Base-by-base conservation (phyloP, 768 basidiomycete species). In the Gautieria morchelliformis region DNA sequence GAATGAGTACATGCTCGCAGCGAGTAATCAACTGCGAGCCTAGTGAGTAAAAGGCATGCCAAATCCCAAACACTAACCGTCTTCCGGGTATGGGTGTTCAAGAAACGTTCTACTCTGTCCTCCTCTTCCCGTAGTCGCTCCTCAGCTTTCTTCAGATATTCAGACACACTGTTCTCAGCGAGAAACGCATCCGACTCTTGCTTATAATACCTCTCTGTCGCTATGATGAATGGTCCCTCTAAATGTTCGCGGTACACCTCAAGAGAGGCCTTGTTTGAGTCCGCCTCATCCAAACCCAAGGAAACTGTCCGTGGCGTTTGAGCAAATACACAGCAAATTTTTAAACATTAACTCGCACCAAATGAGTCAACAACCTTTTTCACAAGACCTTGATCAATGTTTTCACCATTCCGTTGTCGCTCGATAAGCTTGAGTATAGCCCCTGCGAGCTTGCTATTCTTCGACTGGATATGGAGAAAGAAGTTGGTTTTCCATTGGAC, bases 301-400 rank as follows among this genome's bases (percentile, higher is more conserved):
- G 93, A 94, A 24, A 98, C 78, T 57, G 4, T 37, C 6, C 15
- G 32, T 37, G 27, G 11, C 19, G 35, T 74, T 62, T 9, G 35
- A 40, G 45, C 11, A 11, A n/a, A 12, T 11, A 49, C 15, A 8
- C 24, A 33, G 15, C 17, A 49, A 27, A 12, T 10, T 7, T 7
- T 9, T 27, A 15, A 24, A 49, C 5, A 33, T 15, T 3, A 46
- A 40, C 22, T 67, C 71, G 48, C 30, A 75, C 75, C 75, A 64
- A 97, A 90, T 12, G 90, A 94, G 63, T 95, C 93, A 56, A 98
- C 84, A 62, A 96, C 91, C 69, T 89, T 90, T 76, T 93, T 97
- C 60, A 97, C 82, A 35, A 97, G 78, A 35, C 87, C 84, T 62
- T 93, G 90, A 68, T 97, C 93, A 66, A 97, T 93, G 20, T 81